Base-by-base conservation (phyloP, 176 grass and related monocot species). In the Hordeum marinum region DNA sequence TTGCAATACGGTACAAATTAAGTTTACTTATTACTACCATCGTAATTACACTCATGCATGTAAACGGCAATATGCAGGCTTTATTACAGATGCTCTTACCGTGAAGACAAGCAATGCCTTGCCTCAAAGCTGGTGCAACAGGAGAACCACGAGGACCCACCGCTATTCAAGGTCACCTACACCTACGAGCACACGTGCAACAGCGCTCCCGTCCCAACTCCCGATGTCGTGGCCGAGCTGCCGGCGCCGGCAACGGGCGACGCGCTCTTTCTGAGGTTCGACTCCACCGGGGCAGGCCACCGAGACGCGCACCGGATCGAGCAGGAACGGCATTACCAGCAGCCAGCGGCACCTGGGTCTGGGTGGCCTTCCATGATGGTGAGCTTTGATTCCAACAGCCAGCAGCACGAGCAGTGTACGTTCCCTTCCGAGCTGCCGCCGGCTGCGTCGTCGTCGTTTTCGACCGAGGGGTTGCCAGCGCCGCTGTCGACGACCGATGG, bases 81-180 rank as follows among this genome's bases (percentile, higher is more conserved):
- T 52, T 92, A 89, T 60, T 95, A 88, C 85, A 90, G 90, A 86
- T 95, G 93, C 26, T 90, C 88, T 70, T 95, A 92, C 80, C 88
- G 93, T 59, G 88, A 72, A 6, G 85, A 92, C 35, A 75, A 61
- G 37, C 67, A 85, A 9, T 95, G 93, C 75, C 69, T 88, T 7
- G 93, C 93, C 27, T 87, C 88, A 9, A 95, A 90, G 81, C 88
- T 90, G 57, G 69, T 95, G 39, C 93, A 95, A 45, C 85, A 85
- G 73, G 67, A 90, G 74, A 87, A 65, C 82, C n/a, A 57, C 71
- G 78, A 77, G 15, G 87, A 84, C 25, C 87, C 90, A 17, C 81
- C 93, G 11, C 48, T 88, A 43, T 95, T 80, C 74, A 81, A 59
- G 55, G 90, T 92, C 61, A 88, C 84, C 57, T 92, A 95, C 75